Evolutionary conservation across 2,329 filamentous ascomycete genomes (phyloP).

Genomic region (Podosphaera fusca): DNA sequence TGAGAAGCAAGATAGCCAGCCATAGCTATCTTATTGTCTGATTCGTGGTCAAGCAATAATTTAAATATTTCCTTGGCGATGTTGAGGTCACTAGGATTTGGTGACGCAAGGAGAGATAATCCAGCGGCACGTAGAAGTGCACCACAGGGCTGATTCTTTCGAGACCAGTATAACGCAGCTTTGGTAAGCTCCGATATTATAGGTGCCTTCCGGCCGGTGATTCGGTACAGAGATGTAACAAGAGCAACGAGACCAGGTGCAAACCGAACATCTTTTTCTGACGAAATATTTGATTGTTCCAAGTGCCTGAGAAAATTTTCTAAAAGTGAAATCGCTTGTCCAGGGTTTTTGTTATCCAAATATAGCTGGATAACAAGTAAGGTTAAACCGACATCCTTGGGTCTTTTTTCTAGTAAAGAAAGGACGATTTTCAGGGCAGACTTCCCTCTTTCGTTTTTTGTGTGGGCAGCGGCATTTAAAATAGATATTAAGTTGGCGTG

Average conservation of each 20-base stretch:
- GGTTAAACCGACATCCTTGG: slow-evolving; percentile 57
- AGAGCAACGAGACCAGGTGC: slow-evolving; percentile 68
- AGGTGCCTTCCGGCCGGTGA: slow-evolving; percentile 48
- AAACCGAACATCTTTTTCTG: slow-evolving; percentile 48
- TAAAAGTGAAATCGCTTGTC: slow-evolving; percentile 50
- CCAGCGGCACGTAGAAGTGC: slow-evolving; percentile 62
- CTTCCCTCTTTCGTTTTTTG: slow-evolving; percentile 38
- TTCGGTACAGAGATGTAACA: slow-evolving; percentile 54
- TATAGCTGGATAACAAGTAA: slow-evolving; percentile 68
- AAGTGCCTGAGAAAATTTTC: slow-evolving; percentile 53
- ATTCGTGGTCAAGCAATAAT: slow-evolving; percentile 39
- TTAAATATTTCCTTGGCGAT: slow-evolving; percentile 61
- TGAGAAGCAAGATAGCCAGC: slow-evolving; percentile 75
- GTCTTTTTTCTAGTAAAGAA: slow-evolving; percentile 46
- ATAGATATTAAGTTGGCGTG: slow-evolving; percentile 33
- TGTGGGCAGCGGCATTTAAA: slow-evolving; percentile 52
- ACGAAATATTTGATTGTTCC: slow-evolving; percentile 32
- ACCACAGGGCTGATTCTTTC: slow-evolving; percentile 31
- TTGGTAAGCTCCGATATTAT: slow-evolving; percentile 53
- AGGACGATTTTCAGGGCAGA: slow-evolving; percentile 46
- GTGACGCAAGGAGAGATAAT: slow-evolving; percentile 58
- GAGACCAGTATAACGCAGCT: slow-evolving; percentile 62
- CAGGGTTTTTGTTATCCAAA: slow-evolving; percentile 44
- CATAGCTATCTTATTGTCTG: slow-evolving; percentile 43
- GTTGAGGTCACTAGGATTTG: slow-evolving; percentile 40